Percentiles rank a stretch among this genome's conserved stretches.
Evolutionary conservation across 2,329 filamentous ascomycete species (phyloP).

Genomic region (Pseudocercospora pini-densiflorae): DNA sequence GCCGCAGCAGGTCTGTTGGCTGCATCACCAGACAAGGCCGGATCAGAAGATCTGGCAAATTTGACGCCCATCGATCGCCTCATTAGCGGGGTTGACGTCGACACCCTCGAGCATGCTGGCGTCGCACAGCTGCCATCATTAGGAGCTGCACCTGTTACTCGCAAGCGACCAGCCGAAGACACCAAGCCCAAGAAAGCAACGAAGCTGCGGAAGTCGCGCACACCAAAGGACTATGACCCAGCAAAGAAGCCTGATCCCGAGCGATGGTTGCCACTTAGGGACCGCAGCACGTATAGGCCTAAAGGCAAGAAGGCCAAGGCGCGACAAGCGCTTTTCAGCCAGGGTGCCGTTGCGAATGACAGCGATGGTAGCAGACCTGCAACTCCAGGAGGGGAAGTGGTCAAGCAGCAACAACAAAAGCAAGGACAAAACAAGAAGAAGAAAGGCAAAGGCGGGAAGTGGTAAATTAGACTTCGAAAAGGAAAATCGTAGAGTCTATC

Average conservation of each 20-base stretch:
- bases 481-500: not conserved
- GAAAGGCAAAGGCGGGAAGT: constrained; percentile 35
- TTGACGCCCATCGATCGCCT: constrained; percentile 68
- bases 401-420: constrained; percentile 51
- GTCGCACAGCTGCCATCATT: constrained; percentile 53
- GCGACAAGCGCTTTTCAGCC: constrained; percentile 70
- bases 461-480: constrained; percentile 19
- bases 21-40: constrained; percentile 64
- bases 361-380: constrained; percentile 39
- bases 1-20: constrained; percentile 86
- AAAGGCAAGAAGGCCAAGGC: constrained; percentile 88
- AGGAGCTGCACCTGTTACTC: constrained; percentile 36
- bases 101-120: constrained; percentile 67
- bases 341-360: constrained; percentile 77
- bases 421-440: constrained; percentile 49
- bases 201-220: constrained; percentile 62
- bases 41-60: constrained; percentile 56
- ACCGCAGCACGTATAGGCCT: constrained; percentile 84
- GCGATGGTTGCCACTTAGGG: constrained; percentile 88
- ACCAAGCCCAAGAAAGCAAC: constrained; percentile 58
- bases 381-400: constrained; percentile 42
- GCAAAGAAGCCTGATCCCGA: constrained; percentile 85
- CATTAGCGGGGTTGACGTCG: constrained; percentile 63
- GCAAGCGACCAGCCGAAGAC: constrained; percentile 57
- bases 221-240: constrained; percentile 76